These are phyloP conservation scores for Agapanthus africanus DNA, from an alignment of 106 monocot genomes.

Conservation along the genomic window DNA sequence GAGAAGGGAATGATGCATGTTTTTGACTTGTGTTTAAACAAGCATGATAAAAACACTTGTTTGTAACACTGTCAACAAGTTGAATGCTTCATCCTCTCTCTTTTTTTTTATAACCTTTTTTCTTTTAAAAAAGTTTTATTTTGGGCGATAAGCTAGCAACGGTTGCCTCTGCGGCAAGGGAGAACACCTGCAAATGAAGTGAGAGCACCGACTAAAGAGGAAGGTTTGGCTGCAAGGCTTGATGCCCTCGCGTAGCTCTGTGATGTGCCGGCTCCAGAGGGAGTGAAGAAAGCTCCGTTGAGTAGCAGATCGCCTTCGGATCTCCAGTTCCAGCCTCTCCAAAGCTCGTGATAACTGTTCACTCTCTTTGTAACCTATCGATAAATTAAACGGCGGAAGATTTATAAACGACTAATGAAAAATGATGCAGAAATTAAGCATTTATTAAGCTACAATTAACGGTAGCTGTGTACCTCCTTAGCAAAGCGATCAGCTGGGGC, in stretches of 20 bases:
- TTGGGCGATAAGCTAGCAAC: neutral
- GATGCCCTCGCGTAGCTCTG: constrained; percentile 6
- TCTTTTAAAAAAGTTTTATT: neutral
- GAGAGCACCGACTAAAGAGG: neutral
- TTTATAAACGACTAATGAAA: too few species aligned
- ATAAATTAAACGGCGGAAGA: too few species aligned
- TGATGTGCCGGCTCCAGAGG: neutral
- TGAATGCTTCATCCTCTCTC: neutral
- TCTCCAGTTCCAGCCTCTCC: constrained; percentile 6
- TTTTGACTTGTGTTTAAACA: neutral
- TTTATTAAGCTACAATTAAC: too few species aligned
- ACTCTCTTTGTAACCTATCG: constrained; percentile 10
- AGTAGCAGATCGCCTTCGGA: constrained; percentile 4
- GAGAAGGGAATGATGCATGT: neutral
- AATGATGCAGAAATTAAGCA: too few species aligned
- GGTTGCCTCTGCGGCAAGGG: constrained; percentile 3
- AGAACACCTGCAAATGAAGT: constrained; percentile 2
- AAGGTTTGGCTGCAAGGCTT: constrained; percentile 9
- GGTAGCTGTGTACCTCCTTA: constrained; percentile 68
- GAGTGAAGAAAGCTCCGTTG: constrained; percentile 3
- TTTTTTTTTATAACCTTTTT: neutral
- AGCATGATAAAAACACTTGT: constrained; percentile 3
- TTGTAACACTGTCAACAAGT: neutral
- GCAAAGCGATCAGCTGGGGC: constrained; percentile 46
- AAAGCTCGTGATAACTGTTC: neutral